phyloP scores from a whole-genome alignment of 2,329 filamentous ascomycete species.

The Stemphylium vesicarium region DNA sequence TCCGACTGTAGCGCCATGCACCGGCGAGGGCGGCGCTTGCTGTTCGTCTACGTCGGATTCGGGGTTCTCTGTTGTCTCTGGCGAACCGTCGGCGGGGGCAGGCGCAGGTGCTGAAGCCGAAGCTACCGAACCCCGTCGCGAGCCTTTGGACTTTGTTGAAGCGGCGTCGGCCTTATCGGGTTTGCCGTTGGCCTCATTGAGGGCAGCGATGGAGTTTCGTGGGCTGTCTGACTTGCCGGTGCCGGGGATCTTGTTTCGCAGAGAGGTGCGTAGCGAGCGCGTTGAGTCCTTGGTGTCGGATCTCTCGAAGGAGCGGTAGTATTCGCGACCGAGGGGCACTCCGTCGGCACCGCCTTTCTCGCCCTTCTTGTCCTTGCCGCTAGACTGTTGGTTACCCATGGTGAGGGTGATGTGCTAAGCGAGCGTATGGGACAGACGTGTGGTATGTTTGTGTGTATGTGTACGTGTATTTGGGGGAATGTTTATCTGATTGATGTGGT shows the following conservation, averaged over 20 bases:
- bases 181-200: slow-evolving; percentile 60
- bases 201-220: slow-evolving; percentile 69
- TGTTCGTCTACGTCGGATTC: slow-evolving; percentile 41
- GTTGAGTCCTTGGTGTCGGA: slow-evolving; percentile 93
- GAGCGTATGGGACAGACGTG: slow-evolving; percentile 13
- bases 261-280: slow-evolving; percentile 78
- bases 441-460: slow-evolving; percentile 4
- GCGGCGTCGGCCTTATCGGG: slow-evolving; percentile 74
- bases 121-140: slow-evolving; percentile 44
- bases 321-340: slow-evolving; percentile 71
- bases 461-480: too few relatives aligned
- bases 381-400: slow-evolving; percentile 82
- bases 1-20: slow-evolving; percentile 76
- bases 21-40: slow-evolving; percentile 79
- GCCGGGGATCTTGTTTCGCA: slow-evolving; percentile 89
- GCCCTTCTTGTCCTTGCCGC: slow-evolving; percentile 56
- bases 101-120: slow-evolving; percentile 50
- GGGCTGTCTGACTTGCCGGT: slow-evolving; percentile 78
- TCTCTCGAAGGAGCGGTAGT: slow-evolving; percentile 86
- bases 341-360: slow-evolving; percentile 55
- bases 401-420: slow-evolving; percentile 45
- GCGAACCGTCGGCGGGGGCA: background rate
- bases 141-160: slow-evolving; percentile 69
- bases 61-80: slow-evolving; percentile 42
- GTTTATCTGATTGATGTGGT: slow-evolving; percentile 11